Base-by-base conservation (phyloP, 2,329 filamentous ascomycete genomes). In the Scolecobasidium constrictum region DNA sequence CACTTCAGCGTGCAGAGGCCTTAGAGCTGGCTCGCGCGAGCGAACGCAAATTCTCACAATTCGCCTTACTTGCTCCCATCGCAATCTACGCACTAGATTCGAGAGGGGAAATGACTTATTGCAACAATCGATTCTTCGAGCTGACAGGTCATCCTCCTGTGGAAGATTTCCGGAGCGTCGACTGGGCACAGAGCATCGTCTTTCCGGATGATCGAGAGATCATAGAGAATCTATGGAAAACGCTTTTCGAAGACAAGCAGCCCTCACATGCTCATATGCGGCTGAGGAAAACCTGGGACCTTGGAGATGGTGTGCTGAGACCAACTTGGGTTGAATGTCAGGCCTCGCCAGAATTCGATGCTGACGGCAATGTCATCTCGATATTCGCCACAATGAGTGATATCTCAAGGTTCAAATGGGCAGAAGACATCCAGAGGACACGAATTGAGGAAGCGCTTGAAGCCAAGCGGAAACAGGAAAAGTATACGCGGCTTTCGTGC, bases 381-480 rank as follows among this genome's bases (percentile, higher is more conserved):
- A 21, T 42, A 7, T 15, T 42, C 5, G 28, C 16, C n/a, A 26
- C 21, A 2, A 17, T 44, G 15, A 44, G 36, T 9, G 37, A 44
- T 11, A 44, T 44, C 11, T 33, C 37, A 4, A 35, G 18, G 11
- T 22, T 34, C 15, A 44, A 44, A 33, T 44, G 46, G 41, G 11
- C 26, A n/a, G 35, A 36, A 17, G 35, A 18, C 35, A 26, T 40
- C 13, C 41, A 43, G 35, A 6, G 41, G 5, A 16, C 13, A 7
- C 41, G 41, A 7, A 31, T 43, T 15, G 42, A 44, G 18, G 42
- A 44, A 20, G 42, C 42, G 5, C 16, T 44, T 9, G 42, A 44
- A 21, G 42, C 42, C 5, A 44, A 44, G 18, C 36, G 42, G 6
- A 35, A 44, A 35, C 42, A 19, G 18, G 23, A 42, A 35, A 44